phyloP scores from a whole-genome alignment of 306 rosid species.

The Clitoria ternatea region DNA sequence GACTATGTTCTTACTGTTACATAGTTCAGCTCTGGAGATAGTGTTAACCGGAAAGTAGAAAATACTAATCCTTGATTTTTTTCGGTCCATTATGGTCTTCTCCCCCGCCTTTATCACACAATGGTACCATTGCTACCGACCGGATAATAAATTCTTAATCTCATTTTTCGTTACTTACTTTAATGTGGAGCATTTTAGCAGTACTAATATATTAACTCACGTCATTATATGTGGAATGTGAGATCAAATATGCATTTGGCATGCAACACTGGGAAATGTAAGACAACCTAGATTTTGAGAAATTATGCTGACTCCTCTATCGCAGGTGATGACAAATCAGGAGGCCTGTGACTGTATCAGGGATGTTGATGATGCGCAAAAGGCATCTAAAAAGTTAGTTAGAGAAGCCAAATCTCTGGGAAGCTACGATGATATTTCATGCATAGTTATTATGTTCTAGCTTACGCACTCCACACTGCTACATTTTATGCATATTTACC shows the following conservation, averaged over 20 bases:
- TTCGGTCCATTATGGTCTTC: neutral
- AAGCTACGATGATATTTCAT: constrained; percentile 59
- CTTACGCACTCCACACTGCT: neutral
- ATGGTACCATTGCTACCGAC: neutral
- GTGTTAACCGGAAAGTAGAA: neutral
- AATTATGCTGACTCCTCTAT: neutral
- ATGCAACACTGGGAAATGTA: neutral
- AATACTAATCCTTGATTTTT: neutral
- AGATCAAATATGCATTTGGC: neutral
- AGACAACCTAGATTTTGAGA: neutral
- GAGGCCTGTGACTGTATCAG: constrained; percentile 52
- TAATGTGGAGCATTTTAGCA: neutral
- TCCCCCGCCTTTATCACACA: neutral
- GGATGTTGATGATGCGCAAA: constrained; percentile 39
- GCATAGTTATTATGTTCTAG: constrained; percentile 56
- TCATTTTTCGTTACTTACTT: neutral
- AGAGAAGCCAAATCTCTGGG: constrained; percentile 34
- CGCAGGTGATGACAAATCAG: constrained; percentile 64
- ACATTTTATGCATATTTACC: neutral
- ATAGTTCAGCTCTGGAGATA: neutral
- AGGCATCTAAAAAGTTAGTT: constrained; percentile 45
- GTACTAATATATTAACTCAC: neutral
- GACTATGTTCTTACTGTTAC: neutral
- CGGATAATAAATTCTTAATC: neutral
- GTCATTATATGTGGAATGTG: neutral